These are phyloP conservation scores for Stereum hirsutum DNA, from an alignment of 1,284 basidiomycete genomes.

Conservation along the genomic window DNA sequence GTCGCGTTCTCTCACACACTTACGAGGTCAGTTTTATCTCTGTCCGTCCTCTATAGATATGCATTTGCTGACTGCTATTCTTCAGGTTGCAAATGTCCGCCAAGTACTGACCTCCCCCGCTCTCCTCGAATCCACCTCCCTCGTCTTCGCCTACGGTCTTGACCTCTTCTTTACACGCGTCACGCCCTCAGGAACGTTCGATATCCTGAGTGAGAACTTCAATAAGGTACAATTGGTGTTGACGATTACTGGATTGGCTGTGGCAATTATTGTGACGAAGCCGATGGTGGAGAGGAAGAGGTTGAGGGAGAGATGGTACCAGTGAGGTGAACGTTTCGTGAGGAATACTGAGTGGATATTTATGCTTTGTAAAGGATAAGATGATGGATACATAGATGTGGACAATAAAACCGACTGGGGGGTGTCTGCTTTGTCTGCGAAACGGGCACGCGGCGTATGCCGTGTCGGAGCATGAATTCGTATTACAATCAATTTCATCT, in stretches of 20 bases:
- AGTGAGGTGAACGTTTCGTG: too few species aligned
- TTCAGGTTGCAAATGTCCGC: constrained; percentile 57
- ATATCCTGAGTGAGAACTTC: constrained; percentile 86
- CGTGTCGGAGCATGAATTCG: too few species aligned
- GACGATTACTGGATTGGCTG: constrained; percentile 65
- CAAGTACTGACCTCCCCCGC: constrained; percentile 72
- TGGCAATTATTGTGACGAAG: constrained; percentile 69
- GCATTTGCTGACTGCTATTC: not conserved
- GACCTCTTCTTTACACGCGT: constrained; percentile 84
- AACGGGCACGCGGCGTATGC: too few species aligned
- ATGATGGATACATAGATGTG: too few species aligned
- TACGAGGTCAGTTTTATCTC: constrained; percentile 45
- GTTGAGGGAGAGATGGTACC: constrained; percentile 64
- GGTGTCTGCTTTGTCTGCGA: too few species aligned
- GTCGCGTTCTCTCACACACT: constrained; percentile 69
- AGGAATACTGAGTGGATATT: too few species aligned
- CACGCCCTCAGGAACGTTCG: constrained; percentile 86
- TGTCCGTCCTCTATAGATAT: constrained; percentile 2
- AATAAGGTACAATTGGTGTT: constrained; percentile 90
- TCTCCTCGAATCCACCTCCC: constrained; percentile 83
- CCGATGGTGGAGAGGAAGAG: constrained; percentile 65
- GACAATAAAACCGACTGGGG: too few species aligned
- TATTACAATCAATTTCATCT: too few species aligned
- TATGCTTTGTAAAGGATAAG: too few species aligned
- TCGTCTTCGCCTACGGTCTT: constrained; percentile 82